Evolutionary conservation across 371 early-diverging fungal genomes (phyloP), one percentile per base, ranked within the genome.

Genomic region (Apophysomyces sp.): DNA sequence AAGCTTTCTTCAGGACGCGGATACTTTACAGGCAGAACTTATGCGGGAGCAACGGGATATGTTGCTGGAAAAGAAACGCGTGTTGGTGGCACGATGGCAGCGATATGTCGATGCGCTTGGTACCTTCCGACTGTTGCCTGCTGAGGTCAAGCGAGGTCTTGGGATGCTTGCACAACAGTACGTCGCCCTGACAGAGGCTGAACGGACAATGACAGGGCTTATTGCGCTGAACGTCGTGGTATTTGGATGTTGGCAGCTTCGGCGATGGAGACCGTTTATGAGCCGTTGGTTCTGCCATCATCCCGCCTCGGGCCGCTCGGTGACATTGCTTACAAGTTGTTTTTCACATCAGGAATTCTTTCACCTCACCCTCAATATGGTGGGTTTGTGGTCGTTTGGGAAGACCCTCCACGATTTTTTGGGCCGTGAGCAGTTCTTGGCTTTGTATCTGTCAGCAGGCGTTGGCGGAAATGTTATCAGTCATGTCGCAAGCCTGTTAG

Each of bases 351-450:
- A 80, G 28, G 82, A 80, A 28, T 44, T 86, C 1, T 76, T 78
- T 74, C 92, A 92, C 65, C 78, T 90, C 49, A 75, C 67, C 9
- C 78, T 89, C 68, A 92, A 92, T 68, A 88, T 86, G 82, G 59
- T 89, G 52, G 91, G 84, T 16, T 69, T 92, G 13, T 80, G 81
- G 57, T 85, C 86, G 7, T 89, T 92, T 70, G 84, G 81, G 9
- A 66, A 67, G 2, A 68, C 82, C 0, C 63, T 85, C 11, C 77
- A 80, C 27, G 61, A 76, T 2, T 41, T 69, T 1, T 70, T 89
- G 68, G 83, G 88, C 7, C 64, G 70, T 6, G 87, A 92, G 55
- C 89, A 93, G 55, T 94, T 94, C 69, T 30, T 89, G 18, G 94
- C 92, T 0, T 86, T 90, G 60, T 94, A 94, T 58, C 34, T 92